Conservation (phyloP, 169 alveolate genomes). For the Neospora caninum region DNA sequence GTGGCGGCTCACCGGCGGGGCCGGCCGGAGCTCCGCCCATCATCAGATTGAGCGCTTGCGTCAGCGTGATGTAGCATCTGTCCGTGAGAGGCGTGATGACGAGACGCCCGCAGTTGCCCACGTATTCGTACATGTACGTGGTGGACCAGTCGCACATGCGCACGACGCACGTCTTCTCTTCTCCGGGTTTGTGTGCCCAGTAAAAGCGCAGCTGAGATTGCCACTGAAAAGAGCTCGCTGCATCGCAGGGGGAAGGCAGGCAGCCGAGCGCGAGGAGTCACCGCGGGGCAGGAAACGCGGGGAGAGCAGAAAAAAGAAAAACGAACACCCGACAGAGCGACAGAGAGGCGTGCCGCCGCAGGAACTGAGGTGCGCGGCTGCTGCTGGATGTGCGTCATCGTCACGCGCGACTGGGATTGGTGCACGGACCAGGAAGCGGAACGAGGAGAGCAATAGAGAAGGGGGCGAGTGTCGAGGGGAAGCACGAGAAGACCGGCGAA, state of each 20-base stretch:
- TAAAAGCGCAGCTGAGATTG: slow-evolving; percentile 93
- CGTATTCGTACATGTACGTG: slow-evolving; percentile 94
- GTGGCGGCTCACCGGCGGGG: slow-evolving; percentile 82
- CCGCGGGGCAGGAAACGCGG: background rate
- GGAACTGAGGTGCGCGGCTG: too few species aligned
- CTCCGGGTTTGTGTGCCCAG: slow-evolving; percentile 76
- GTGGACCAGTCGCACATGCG: slow-evolving; percentile 94
- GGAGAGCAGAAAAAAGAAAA: too few species aligned
- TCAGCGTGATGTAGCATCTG: slow-evolving; percentile 93
- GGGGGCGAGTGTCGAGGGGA: background rate
- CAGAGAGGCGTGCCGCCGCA: too few species aligned
- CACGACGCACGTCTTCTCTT: slow-evolving; percentile 84
- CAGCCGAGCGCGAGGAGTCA: background rate
- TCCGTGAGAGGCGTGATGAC: slow-evolving; percentile 95
- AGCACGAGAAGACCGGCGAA: too few species aligned
- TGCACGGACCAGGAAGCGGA: too few species aligned
- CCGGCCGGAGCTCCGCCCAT: slow-evolving; percentile 97
- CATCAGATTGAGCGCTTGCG: slow-evolving; percentile 91
- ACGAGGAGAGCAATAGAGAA: too few species aligned
- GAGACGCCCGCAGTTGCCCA: slow-evolving; percentile 94
- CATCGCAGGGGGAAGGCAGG: slow-evolving; percentile 22
- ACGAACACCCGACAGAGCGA: too few species aligned
- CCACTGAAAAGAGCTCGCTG: slow-evolving; percentile 92
- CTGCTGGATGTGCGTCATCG: too few species aligned
- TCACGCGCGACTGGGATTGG: too few species aligned